Percentiles rank a stretch among this genome's conserved stretches.
Evolutionary conservation across 2,329 filamentous ascomycete genomes (phyloP).

Genomic region (Cordyceps farinosa): DNA sequence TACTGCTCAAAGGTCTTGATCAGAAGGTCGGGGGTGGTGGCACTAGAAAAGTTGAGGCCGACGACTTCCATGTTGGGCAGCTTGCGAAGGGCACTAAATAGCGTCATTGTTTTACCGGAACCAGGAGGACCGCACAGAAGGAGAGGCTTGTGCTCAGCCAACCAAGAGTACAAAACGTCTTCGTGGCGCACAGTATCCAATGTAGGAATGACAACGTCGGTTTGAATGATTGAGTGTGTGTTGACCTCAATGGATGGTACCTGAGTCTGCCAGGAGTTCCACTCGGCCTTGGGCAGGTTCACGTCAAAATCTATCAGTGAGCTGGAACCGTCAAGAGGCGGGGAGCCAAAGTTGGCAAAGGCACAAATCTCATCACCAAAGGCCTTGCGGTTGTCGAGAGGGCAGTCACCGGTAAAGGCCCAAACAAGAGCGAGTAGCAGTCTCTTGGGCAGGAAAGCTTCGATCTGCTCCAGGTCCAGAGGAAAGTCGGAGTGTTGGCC

Average conservation of each 20-base stretch:
- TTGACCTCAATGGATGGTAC: constrained; percentile 95
- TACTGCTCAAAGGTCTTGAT: constrained; percentile 99
- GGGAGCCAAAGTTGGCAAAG: constrained; percentile 81
- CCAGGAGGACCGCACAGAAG: constrained; percentile 95
- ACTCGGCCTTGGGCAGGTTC: constrained; percentile 78
- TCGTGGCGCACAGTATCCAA: constrained; percentile 96
- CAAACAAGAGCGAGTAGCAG: constrained; percentile 88
- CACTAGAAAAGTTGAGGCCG: constrained; percentile 98
- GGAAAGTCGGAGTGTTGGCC: constrained; percentile 91
- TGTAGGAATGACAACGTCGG: constrained; percentile 96
- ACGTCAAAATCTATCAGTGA: constrained; percentile 97
- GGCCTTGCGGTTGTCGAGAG: constrained; percentile 76
- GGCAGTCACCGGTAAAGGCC: constrained; percentile 94
- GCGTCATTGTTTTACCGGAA: constrained; percentile 99
- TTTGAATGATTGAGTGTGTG: constrained; percentile 96
- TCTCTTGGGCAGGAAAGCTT: constrained; percentile 89
- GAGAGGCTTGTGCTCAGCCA: constrained; percentile 96
- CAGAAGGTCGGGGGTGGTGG: constrained; percentile 92
- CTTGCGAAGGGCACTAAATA: constrained; percentile 96
- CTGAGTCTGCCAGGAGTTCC: constrained; percentile 90
- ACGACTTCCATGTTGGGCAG: constrained; percentile 98
- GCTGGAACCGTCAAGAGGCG: constrained; percentile 69
- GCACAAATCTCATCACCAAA: constrained; percentile 84
- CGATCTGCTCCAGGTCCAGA: constrained; percentile 83
- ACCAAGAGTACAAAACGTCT: constrained; percentile 98